phyloP scores from a whole-genome alignment of 108 stramenopile species.

The Stephanodiscus triporus region DNA sequence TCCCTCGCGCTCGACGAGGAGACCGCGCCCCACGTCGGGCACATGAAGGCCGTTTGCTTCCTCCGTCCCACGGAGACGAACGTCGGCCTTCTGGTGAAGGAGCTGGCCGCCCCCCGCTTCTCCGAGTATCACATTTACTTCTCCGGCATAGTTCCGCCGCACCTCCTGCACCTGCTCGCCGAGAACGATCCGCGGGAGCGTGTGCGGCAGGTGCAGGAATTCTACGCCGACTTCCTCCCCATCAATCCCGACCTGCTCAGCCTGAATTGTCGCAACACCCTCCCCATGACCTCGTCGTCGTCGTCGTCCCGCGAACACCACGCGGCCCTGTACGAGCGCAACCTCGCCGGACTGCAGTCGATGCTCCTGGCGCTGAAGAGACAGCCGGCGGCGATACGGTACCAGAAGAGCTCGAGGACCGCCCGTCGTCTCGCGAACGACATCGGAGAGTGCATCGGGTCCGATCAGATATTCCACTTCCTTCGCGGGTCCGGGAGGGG shows the following conservation, averaged over 20 bases:
- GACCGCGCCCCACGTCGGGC: slow-evolving; percentile 42
- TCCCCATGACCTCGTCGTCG: slow-evolving; percentile 73
- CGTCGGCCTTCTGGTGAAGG: slow-evolving; percentile 75
- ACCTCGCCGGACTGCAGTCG: slow-evolving; percentile 85
- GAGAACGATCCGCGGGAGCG: slow-evolving; percentile 88
- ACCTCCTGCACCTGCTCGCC: slow-evolving; percentile 84
- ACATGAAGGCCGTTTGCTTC: slow-evolving; percentile 94
- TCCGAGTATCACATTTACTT: slow-evolving; percentile 98
- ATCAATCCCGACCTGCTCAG: slow-evolving; percentile 95
- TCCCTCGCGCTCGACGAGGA: slow-evolving; percentile 56
- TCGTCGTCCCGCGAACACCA: slow-evolving; percentile 67
- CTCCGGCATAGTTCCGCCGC: slow-evolving; percentile 82
- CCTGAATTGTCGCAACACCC: slow-evolving; percentile 82
- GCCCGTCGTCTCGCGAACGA: slow-evolving; percentile 86
- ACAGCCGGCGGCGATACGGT: slow-evolving; percentile 90
- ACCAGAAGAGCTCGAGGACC: slow-evolving; percentile 77
- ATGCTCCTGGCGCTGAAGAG: slow-evolving; percentile 90
- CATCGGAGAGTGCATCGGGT: slow-evolving; percentile 70
- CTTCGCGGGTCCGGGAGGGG: slow-evolving; percentile 51
- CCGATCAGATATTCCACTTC: slow-evolving; percentile 96
- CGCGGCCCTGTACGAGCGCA: slow-evolving; percentile 82
- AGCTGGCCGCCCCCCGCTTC: slow-evolving; percentile 86
- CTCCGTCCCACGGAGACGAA: slow-evolving; percentile 92
- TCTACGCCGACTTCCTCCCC: slow-evolving; percentile 96
- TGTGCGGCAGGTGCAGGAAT: slow-evolving; percentile 96